phyloP scores from a whole-genome alignment of 1,139 yeast species.

The Yarrowia galli region DNA sequence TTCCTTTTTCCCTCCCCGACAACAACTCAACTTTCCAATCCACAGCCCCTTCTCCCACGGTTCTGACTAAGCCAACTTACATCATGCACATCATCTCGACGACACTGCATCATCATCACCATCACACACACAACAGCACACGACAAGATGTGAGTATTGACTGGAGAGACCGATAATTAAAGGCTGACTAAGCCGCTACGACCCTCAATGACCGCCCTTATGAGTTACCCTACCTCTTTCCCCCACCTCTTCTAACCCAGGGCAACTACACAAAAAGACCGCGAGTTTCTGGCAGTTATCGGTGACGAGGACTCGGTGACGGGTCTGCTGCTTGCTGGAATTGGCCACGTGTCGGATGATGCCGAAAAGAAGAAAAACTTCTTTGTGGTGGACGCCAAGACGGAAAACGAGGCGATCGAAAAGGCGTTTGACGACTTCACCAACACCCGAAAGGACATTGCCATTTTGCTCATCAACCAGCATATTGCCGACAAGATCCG shows the following conservation, averaged over 20 bases:
- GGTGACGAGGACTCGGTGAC: slow-evolving; percentile 98
- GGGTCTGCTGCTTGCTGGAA: slow-evolving; percentile 93
- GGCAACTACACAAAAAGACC: slow-evolving; percentile 50
- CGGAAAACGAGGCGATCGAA: slow-evolving; percentile 77
- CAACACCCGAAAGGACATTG: slow-evolving; percentile 81
- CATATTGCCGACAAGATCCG: slow-evolving; percentile 93
- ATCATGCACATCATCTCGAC: slow-evolving; percentile 19
- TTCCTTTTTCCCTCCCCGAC: too few relatives aligned
- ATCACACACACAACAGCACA: slow-evolving; percentile 11
- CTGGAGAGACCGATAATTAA: too few relatives aligned
- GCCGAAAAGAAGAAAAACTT: slow-evolving; percentile 76
- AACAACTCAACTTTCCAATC: too few relatives aligned
- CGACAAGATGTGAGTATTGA: slow-evolving; percentile 27
- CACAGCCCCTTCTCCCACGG: too few relatives aligned
- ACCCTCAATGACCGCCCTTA: too few relatives aligned
- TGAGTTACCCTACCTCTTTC: not conserved
- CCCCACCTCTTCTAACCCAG: slow-evolving; percentile 20
- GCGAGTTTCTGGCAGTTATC: slow-evolving; percentile 86
- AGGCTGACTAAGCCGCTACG: too few relatives aligned
- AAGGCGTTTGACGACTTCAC: slow-evolving; percentile 80
- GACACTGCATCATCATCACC: slow-evolving; percentile 24
- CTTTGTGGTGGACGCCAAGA: slow-evolving; percentile 79
- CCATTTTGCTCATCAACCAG: slow-evolving; percentile 90
- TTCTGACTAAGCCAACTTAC: slow-evolving; percentile 28
- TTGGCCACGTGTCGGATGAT: slow-evolving; percentile 78